Percentiles rank a stretch among this genome's conserved stretches.
These are phyloP conservation scores for Aspergillus sp. DNA, from an alignment of 2,329 filamentous ascomycete species.

Conservation along the genomic window DNA sequence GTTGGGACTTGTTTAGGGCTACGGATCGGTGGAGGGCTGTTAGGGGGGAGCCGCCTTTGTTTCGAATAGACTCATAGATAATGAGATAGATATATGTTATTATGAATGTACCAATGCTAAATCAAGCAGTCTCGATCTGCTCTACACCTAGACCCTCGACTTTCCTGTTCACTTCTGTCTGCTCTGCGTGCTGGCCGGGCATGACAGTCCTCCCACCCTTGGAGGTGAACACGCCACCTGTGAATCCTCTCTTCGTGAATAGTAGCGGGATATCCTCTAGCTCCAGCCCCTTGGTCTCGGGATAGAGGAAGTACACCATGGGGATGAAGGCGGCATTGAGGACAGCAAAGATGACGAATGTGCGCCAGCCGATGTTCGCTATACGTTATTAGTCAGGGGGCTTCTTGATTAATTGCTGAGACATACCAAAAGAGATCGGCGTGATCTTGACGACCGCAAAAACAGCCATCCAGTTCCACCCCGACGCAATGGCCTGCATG, in stretches of 20 bases:
- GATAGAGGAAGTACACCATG: conserved; percentile 64
- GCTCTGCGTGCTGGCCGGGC: conserved; percentile 21
- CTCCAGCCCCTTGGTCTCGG: conserved; percentile 63
- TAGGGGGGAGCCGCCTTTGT: conserved; percentile 20
- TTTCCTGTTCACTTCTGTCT: conserved; percentile 16
- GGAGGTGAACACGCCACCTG: conserved; percentile 20
- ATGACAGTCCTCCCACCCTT: conserved; percentile 21
- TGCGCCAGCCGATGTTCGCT: conserved; percentile 33
- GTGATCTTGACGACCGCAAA: conserved; percentile 33
- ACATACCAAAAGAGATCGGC: conserved; percentile 23
- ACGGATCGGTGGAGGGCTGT: conserved; percentile 26
- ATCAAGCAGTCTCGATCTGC: background rate
- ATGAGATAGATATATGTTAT: background rate
- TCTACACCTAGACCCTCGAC: conserved; percentile 11
- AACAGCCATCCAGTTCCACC: conserved; percentile 39
- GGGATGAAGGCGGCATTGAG: conserved; percentile 35
- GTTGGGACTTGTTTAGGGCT: conserved; percentile 25
- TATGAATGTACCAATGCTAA: no score
- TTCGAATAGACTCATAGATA: background rate
- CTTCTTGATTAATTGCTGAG: background rate
- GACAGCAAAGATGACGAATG: conserved; percentile 31
- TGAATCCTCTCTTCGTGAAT: conserved; percentile 18
- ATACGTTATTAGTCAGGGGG: conserved; percentile 18
- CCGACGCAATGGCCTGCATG: conserved; percentile 42
- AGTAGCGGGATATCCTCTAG: conserved; percentile 58